phyloP scores from a whole-genome alignment of 805 yeast genomes.

The Pichia heedii region DNA sequence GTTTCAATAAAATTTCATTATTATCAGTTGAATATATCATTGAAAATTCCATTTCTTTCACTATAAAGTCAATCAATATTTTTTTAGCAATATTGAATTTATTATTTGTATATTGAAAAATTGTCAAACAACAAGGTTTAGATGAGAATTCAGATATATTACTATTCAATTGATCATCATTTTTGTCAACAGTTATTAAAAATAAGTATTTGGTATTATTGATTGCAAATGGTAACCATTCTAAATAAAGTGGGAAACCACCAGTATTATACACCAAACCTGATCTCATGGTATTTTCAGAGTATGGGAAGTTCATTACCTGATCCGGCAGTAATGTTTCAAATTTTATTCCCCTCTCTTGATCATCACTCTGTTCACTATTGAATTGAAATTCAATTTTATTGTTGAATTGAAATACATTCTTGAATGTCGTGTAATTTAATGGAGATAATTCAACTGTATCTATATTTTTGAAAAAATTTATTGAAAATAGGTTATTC shows the following conservation, averaged over 20 bases:
- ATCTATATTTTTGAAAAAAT: not conserved
- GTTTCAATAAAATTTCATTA: slow-evolving; percentile 15
- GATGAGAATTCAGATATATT: slow-evolving; percentile 13
- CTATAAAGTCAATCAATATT: slow-evolving; percentile 17
- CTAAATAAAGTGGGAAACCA: slow-evolving; percentile 21
- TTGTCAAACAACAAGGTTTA: slow-evolving; percentile 14
- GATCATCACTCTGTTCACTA: not conserved
- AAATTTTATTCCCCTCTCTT: no score
- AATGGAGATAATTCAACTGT: slow-evolving; percentile 1
- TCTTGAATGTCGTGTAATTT: slow-evolving; percentile 1
- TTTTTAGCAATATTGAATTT: slow-evolving; percentile 11
- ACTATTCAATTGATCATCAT: slow-evolving; percentile 7
- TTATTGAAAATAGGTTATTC: not conserved
- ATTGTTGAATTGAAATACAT: slow-evolving; percentile 7
- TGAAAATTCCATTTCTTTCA: slow-evolving; percentile 22
- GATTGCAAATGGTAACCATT: slow-evolving; percentile 19
- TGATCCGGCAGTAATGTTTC: slow-evolving; percentile 2
- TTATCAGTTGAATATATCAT: slow-evolving; percentile 8
- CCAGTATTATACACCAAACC: slow-evolving; percentile 25
- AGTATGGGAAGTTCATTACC: slow-evolving; percentile 14
- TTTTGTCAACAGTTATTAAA: slow-evolving; percentile 17
- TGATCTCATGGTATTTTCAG: slow-evolving; percentile 11
- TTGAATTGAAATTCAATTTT: slow-evolving; percentile 15
- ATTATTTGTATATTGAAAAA: slow-evolving; percentile 14
- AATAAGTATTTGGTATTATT: slow-evolving; percentile 18